Percentiles rank a stretch among this genome's conserved stretches.
These are phyloP conservation scores for Yarrowia sp. DNA, from an alignment of 805 yeast species.

Conservation along the genomic window DNA sequence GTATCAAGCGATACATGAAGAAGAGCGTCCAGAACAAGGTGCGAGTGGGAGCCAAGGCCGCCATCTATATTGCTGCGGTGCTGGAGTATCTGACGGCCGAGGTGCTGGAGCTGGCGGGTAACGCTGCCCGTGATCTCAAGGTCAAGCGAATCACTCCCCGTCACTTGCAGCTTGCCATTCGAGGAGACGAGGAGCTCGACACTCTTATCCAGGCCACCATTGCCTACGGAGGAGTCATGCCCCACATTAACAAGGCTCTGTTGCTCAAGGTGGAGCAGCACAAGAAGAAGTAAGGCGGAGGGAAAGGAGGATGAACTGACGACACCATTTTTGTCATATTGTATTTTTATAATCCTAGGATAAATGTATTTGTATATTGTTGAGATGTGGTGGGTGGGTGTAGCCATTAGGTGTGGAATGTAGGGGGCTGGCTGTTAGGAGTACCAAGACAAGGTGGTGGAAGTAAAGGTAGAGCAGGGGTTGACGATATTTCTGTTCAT, in stretches of 20 bases:
- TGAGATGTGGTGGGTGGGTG: neutral
- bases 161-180: constrained; percentile 93
- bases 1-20: constrained; percentile 96
- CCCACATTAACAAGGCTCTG: constrained; percentile 86
- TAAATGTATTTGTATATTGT: constrained; percentile 28
- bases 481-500: no score
- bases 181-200: constrained; percentile 98
- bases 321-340: constrained; percentile 11
- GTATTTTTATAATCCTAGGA: constrained; percentile 28
- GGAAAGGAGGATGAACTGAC: neutral
- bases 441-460: no score
- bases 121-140: constrained; percentile 94
- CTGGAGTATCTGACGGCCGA: constrained; percentile 97
- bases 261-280: constrained; percentile 69
- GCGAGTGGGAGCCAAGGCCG: constrained; percentile 86
- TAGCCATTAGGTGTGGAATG: neutral
- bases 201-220: constrained; percentile 87
- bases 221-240: constrained; percentile 98
- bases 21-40: constrained; percentile 83
- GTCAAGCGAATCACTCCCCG: constrained; percentile 98
- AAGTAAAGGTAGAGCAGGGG: no score
- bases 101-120: constrained; percentile 97
- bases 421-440: constrained; percentile 2
- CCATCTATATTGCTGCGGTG: constrained; percentile 94
- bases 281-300: constrained; percentile 48